A percentile compares a stretch with the other conserved stretches of the same genome.
Conservation (phyloP, 306 rosid species). For the Castanea sativa region DNA sequence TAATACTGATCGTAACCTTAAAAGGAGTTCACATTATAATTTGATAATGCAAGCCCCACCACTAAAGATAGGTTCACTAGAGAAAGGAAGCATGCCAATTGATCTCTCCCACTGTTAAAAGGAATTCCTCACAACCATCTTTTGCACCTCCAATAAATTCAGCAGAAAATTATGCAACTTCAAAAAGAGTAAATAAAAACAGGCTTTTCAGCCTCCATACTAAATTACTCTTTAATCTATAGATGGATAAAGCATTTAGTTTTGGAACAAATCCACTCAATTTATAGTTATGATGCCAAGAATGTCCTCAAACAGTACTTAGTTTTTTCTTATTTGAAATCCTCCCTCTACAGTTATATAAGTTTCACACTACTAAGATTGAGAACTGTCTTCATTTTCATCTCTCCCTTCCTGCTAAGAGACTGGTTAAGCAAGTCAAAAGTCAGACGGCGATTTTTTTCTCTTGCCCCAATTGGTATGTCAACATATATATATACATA, state of each 20-base stretch:
- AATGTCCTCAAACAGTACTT: neutral
- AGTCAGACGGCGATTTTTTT: neutral
- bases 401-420: neutral
- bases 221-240: neutral
- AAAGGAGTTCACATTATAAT: neutral
- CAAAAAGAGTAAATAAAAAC: neutral
- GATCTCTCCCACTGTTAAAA: neutral
- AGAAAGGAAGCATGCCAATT: neutral
- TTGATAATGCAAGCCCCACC: neutral
- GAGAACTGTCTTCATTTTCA: neutral
- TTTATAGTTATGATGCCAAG: too few relatives aligned
- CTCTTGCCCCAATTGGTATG: neutral
- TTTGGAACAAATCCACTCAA: too few relatives aligned
- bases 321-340: neutral
- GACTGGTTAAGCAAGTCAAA: neutral
- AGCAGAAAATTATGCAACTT: neutral
- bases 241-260: too few relatives aligned
- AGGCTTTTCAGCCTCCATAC: neutral
- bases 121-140: neutral
- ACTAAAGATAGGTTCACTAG: neutral
- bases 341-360: neutral
- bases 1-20: neutral
- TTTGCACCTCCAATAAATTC: neutral
- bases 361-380: neutral
- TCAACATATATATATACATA: neutral